phyloP scores from a whole-genome alignment of 805 yeast genomes.

The Lipomyces japonicus region DNA sequence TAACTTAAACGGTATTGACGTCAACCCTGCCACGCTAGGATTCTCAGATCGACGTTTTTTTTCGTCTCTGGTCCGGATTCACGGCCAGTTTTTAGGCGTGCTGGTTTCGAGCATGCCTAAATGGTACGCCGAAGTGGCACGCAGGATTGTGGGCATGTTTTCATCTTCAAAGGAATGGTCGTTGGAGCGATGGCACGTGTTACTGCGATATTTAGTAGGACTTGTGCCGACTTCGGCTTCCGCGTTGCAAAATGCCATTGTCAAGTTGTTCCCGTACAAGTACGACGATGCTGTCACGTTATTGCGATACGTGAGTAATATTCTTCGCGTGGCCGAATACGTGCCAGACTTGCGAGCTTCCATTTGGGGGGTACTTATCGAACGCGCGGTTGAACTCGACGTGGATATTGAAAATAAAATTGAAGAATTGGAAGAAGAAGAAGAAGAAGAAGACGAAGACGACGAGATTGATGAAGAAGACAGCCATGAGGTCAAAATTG shows the following conservation, averaged over 20 bases:
- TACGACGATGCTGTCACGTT: slow-evolving; percentile 53
- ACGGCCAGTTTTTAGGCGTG: slow-evolving; percentile 69
- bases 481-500: neutral
- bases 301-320: slow-evolving; percentile 62
- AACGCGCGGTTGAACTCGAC: slow-evolving; percentile 78
- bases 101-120: slow-evolving; percentile 82
- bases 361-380: slow-evolving; percentile 77
- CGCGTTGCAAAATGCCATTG: slow-evolving; percentile 56
- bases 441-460: slow-evolving; percentile 49
- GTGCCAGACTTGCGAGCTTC: slow-evolving; percentile 71
- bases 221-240: slow-evolving; percentile 79
- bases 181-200: slow-evolving; percentile 54
- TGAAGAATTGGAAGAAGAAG: slow-evolving; percentile 79
- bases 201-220: slow-evolving; percentile 59
- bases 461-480: slow-evolving; percentile 39
- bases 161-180: slow-evolving; percentile 34
- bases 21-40: slow-evolving; percentile 43
- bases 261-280: slow-evolving; percentile 73
- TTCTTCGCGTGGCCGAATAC: slow-evolving; percentile 58
- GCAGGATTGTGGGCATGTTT: slow-evolving; percentile 63
- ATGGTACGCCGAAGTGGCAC: slow-evolving; percentile 83
- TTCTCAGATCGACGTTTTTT: slow-evolving; percentile 3
- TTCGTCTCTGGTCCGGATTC: slow-evolving; percentile 39
- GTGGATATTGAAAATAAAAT: slow-evolving; percentile 86
- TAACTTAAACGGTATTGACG: slow-evolving; percentile 57